Percentiles rank a stretch among this genome's conserved stretches.
Conservation (phyloP, 768 basidiomycete species). For the Tulasnella calospora region DNA sequence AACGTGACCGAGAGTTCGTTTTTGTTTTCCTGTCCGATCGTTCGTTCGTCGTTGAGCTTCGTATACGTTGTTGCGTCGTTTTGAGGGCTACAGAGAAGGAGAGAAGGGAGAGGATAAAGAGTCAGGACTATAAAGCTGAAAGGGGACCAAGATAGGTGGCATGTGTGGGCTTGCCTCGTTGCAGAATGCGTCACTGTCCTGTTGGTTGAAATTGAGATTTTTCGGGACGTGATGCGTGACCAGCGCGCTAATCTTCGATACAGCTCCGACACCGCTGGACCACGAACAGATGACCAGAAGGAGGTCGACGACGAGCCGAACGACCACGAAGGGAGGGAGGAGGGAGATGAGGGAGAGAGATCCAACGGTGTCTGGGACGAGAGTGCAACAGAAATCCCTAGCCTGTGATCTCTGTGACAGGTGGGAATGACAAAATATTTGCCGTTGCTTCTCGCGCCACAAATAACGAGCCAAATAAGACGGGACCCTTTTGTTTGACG, state of each 20-base stretch:
- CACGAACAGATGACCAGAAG: background rate
- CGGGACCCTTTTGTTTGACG: background rate
- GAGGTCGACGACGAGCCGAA: background rate
- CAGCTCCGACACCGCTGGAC: background rate
- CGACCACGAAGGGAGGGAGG: background rate
- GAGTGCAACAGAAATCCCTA: background rate
- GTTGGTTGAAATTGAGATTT: constrained; percentile 12
- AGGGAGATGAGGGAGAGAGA: background rate
- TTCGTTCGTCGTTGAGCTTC: background rate
- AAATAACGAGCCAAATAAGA: constrained; percentile 3
- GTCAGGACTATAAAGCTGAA: constrained; percentile 1
- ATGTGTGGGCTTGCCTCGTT: constrained; percentile 15
- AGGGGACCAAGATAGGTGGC: background rate
- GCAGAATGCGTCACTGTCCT: constrained; percentile 7
- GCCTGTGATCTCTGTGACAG: background rate
- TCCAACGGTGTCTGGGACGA: background rate
- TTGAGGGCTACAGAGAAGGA: background rate
- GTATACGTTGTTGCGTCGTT: background rate
- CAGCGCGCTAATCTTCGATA: background rate
- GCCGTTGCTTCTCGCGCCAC: constrained; percentile 1
- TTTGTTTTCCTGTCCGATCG: background rate
- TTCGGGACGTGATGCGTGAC: constrained; percentile 8
- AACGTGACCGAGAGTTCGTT: background rate
- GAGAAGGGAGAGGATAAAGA: background rate
- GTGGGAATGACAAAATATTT: background rate